Evolutionary conservation across 1,139 yeast species (phyloP), one percentile per base, ranked within the genome.

Genomic region (Candida sp.): DNA sequence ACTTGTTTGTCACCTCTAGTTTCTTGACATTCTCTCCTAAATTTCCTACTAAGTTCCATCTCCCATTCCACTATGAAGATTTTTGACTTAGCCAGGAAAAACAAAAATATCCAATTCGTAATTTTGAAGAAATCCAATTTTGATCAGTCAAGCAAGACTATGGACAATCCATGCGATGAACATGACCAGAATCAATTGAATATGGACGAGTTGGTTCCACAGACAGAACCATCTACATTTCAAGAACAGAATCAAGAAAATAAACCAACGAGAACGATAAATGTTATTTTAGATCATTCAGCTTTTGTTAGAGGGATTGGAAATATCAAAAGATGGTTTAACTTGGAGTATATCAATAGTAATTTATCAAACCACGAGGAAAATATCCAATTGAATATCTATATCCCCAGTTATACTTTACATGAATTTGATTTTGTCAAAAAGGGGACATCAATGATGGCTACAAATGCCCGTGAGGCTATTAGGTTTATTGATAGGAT

Each of bases 241-340:
- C 12, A 21, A n/a, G 2, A 8, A 8, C 33, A 27, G 33, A 15
- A n/a, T 27, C 36, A 32, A 4, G 23, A 12, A 12, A 9, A 21
- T 29, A 21, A 11, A 5, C 34, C n/a, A 34, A n/a, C 29, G 4
- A 3, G 39, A 27, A 37, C 42, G 45, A 47, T 68, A 19, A 66
- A 74, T 52, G 61, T 80, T 42, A 77, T 81, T 8, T 54, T 81
- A 40, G 87, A 81, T 55, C 82, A 79, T 25, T 73, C 84, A 8
- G 81, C 84, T 1, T 68, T 81, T 47, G 75, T 79, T 5, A 71
- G 81, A 44, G 87, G 86, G 1, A 70, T 81, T 39, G 84, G 83
- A 1, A 77, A 77, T 50, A 68, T 81, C 54, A 79, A 79, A 55
- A 61, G 77, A 47, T 81, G 87, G 86, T 68, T 74, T 44, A 69